These are phyloP conservation scores for Calendula officinalis DNA, from an alignment of 129 eudicot species.

Conservation along the genomic window DNA sequence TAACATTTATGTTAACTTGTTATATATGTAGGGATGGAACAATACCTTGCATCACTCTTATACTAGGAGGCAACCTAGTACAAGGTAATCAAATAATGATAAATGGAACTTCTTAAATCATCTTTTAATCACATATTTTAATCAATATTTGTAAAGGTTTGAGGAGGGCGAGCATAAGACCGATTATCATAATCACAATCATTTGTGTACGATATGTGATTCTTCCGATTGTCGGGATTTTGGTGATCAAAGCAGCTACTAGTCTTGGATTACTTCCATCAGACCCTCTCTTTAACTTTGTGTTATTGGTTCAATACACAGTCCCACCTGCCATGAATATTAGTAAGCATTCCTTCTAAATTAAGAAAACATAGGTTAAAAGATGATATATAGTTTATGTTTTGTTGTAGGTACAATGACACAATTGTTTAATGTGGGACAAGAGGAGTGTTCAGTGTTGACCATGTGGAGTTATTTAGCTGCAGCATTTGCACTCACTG, in stretches of 20 bases:
- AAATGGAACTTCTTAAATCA: background rate
- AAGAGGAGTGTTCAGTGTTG: constrained; percentile 34
- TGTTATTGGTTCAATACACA: constrained; percentile 73
- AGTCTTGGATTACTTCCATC: constrained; percentile 62
- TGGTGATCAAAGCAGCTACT: constrained; percentile 61
- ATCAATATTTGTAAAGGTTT: constrained; percentile 43
- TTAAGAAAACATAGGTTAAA: background rate
- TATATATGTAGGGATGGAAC: constrained; percentile 64
- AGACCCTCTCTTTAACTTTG: constrained; percentile 73
- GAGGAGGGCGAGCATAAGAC: constrained; percentile 38
- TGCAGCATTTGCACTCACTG: constrained; percentile 29
- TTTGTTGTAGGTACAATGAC: constrained; percentile 27
- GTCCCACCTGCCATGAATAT: constrained; percentile 92
- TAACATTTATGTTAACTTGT: constrained; percentile 7
- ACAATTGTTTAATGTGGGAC: constrained; percentile 28
- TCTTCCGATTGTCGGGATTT: constrained; percentile 63
- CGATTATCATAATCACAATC: constrained; percentile 39
- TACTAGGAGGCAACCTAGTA: constrained; percentile 88
- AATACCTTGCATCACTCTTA: constrained; percentile 85
- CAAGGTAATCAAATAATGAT: constrained; percentile 50
- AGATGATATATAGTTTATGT: no score
- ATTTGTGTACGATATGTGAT: constrained; percentile 55
- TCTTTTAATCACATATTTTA: background rate
- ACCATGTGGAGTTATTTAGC: constrained; percentile 36
- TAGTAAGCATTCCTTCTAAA: constrained; percentile 36